Conservation (phyloP, 352 stramenopile species). For the Globisporangium okanoganense region DNA sequence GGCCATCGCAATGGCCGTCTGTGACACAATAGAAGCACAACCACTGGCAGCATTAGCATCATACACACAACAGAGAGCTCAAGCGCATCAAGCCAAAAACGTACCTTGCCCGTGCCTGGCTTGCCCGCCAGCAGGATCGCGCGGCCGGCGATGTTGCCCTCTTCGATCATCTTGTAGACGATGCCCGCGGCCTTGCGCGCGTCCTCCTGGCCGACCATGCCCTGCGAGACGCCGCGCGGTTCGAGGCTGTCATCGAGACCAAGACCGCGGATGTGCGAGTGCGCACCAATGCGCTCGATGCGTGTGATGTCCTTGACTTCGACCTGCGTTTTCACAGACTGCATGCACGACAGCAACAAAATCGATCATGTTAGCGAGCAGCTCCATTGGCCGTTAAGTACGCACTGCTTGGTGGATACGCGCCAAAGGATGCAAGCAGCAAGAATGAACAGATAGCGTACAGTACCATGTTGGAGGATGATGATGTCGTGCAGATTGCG, state of each 20-base stretch:
- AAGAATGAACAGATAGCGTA: background rate
- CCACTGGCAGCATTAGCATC: background rate
- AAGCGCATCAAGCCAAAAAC: background rate
- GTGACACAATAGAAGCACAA: background rate
- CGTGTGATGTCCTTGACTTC: conserved; percentile 97
- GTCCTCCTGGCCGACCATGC: conserved; percentile 96
- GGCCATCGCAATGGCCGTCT: conserved; percentile 98
- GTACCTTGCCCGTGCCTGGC: conserved; percentile 92
- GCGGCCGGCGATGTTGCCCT: conserved; percentile 97
- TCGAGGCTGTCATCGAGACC: conserved; percentile 97
- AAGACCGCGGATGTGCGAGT: conserved; percentile 98
- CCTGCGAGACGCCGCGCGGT: conserved; percentile 90
- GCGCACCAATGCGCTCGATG: conserved; percentile 98
- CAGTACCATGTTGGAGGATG: conserved; percentile 2
- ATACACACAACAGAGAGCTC: background rate
- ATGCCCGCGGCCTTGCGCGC: conserved; percentile 94
- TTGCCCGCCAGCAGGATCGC: conserved; percentile 96
- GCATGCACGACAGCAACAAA: background rate
- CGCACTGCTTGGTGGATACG: background rate
- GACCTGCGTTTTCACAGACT: conserved; percentile 77
- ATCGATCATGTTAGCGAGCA: background rate
- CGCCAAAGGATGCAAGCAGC: background rate
- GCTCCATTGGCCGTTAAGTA: background rate
- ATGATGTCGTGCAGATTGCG: background rate
- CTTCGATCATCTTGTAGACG: conserved; percentile 98